Percentiles rank a stretch among this genome's conserved stretches.
Evolutionary conservation across 2,329 filamentous ascomycete genomes (phyloP).

Genomic region (Aplosporella prunicola): DNA sequence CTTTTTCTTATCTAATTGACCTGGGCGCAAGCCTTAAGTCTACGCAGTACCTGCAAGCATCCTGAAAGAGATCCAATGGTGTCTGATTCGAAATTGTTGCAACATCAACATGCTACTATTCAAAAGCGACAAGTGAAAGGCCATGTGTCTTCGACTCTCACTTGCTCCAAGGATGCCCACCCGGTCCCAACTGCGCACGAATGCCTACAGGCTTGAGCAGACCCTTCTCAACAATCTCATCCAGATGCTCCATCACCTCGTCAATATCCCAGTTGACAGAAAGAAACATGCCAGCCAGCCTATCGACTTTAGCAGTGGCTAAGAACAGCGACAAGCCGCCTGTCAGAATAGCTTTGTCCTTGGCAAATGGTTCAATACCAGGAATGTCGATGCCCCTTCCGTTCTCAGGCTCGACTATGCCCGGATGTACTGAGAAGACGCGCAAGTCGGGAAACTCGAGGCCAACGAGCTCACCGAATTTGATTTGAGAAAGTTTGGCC

Average conservation of each 20-base stretch:
- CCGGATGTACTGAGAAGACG: slow-evolving; percentile 19
- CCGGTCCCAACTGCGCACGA: slow-evolving; percentile 15
- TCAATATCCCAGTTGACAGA: slow-evolving; percentile 24
- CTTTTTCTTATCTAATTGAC: too few species aligned
- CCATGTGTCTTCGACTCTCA: too few species aligned
- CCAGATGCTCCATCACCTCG: slow-evolving; percentile 20
- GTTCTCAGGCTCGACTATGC: slow-evolving; percentile 17
- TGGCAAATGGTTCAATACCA: slow-evolving; percentile 19
- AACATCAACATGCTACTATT: too few species aligned
- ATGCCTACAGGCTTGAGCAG: slow-evolving; percentile 19
- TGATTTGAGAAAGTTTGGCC: slow-evolving; percentile 17
- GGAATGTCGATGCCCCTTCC: slow-evolving; percentile 16
- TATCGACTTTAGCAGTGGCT: slow-evolving; percentile 13
- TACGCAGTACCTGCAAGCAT: too few species aligned
- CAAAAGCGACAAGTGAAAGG: too few species aligned
- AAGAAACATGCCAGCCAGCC: slow-evolving; percentile 13
- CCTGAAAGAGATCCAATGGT: too few species aligned
- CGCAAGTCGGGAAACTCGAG: slow-evolving; percentile 18
- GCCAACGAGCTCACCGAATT: slow-evolving; percentile 18
- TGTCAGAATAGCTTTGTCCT: slow-evolving; percentile 23
- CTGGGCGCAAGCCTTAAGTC: too few species aligned
- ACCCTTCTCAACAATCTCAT: slow-evolving; percentile 22
- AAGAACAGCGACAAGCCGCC: slow-evolving; percentile 22
- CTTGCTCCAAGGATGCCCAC: slow-evolving; percentile 14
- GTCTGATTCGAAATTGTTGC: too few species aligned